Evolutionary conservation across 1,139 yeast species (phyloP).

Genomic region (Pichia cactophila): DNA sequence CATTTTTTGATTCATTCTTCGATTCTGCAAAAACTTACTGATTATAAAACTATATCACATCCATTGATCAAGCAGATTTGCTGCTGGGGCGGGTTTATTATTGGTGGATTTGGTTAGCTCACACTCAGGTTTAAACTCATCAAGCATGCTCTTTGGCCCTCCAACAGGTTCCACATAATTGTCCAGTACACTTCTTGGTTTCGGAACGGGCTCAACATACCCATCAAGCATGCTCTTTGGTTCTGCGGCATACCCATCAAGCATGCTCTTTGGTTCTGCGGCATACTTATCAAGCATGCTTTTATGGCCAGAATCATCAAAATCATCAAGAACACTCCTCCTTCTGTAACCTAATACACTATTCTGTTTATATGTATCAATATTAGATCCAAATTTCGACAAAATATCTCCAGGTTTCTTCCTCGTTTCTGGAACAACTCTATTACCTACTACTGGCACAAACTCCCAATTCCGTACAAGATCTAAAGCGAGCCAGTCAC

Average conservation of each 20-base stretch:
- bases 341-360: neutral
- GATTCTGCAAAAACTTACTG: slow-evolving; percentile 14
- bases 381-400: slow-evolving; percentile 8
- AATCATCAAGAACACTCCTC: neutral
- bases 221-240: slow-evolving; percentile 1
- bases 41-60: slow-evolving; percentile 1
- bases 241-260: neutral
- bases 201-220: neutral
- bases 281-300: slow-evolving; percentile 1
- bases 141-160: neutral
- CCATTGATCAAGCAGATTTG: slow-evolving; percentile 13
- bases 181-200: neutral
- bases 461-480: slow-evolving; percentile 67
- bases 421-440: neutral
- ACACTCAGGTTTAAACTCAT: neutral
- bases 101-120: too few relatives aligned
- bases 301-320: neutral
- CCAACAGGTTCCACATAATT: neutral
- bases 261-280: neutral
- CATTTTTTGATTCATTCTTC: slow-evolving; percentile 20
- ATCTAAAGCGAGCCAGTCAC: slow-evolving; percentile 67
- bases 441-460: slow-evolving; percentile 3
- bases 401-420: slow-evolving; percentile 16
- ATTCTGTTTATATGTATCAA: neutral
- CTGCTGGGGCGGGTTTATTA: neutral